Evolutionary conservation across 2,329 filamentous ascomycete species (phyloP).

Genomic region (Apiospora sp.): DNA sequence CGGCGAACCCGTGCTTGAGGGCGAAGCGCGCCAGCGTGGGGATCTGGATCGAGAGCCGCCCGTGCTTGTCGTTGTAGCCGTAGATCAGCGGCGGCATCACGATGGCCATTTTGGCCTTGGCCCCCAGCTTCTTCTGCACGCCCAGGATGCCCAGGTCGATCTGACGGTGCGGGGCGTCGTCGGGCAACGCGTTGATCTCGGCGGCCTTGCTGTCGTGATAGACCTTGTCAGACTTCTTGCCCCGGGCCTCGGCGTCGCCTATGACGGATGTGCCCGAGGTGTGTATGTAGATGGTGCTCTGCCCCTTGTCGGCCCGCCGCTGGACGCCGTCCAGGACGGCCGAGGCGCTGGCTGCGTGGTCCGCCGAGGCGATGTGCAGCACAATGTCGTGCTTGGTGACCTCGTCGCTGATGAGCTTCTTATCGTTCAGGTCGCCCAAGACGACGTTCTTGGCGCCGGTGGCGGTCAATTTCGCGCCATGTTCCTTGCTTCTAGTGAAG

Average conservation of each 20-base stretch:
- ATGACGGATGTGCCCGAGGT: constrained; percentile 54
- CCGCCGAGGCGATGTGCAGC: constrained; percentile 58
- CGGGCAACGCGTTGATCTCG: constrained; percentile 50
- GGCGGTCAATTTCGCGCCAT: constrained; percentile 45
- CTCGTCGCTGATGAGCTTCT: constrained; percentile 47
- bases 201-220: constrained; percentile 51
- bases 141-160: constrained; percentile 54
- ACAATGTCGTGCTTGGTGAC: constrained; percentile 49
- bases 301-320: constrained; percentile 45
- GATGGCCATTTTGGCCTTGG: constrained; percentile 53
- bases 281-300: constrained; percentile 56
- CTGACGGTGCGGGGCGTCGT: constrained; percentile 51
- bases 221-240: constrained; percentile 46
- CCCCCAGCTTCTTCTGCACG: constrained; percentile 44
- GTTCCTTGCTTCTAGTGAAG: constrained; percentile 49
- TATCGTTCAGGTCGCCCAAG: constrained; percentile 51
- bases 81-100: constrained; percentile 57
- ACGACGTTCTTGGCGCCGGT: constrained; percentile 47
- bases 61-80: constrained; percentile 49
- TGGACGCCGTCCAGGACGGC: constrained; percentile 54
- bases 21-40: constrained; percentile 56
- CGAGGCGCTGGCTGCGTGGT: constrained; percentile 53
- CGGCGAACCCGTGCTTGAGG: constrained; percentile 55
- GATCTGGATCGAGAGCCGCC: constrained; percentile 54
- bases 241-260: constrained; percentile 46